Evolutionary conservation across 2,329 filamentous ascomycete species (phyloP), one percentile per base, ranked within the genome.

Genomic region (Aspergillus pseudotamarii): DNA sequence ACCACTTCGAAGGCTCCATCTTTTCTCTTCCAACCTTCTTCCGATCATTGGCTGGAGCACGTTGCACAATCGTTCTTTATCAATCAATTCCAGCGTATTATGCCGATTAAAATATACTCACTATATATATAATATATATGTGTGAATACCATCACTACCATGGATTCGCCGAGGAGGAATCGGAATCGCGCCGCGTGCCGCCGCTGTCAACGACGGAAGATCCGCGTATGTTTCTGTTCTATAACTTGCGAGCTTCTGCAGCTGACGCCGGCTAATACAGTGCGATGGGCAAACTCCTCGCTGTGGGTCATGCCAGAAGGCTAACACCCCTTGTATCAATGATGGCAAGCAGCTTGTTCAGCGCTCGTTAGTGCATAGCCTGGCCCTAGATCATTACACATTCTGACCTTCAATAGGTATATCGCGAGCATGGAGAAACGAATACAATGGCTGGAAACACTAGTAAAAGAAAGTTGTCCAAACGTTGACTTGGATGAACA

Each of bases 141-240:
- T 21, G 9, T 2, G 5, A 38, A n/a, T 51, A 46, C 3, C 5
- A 6, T 28, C 32, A 10, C n/a, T 38, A 28, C 23, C 16, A 75
- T 75, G 73, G 68, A 73, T 32, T 70, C 71, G 6, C 66, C 69
- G n/a, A 68, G 64, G 2, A 67, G 65, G 66, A 73, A 59, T 69
- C 76, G 67, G 69, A 77, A 71, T 64, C 75, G 65, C 59, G 76
- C 68, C 66, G 74, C 74, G 11, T 76, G 74, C 46, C 68, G 68
- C 30, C 72, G 74, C 12, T 85, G 83, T 60, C 83, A 85, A 63
- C 74, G 80, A 48, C 76, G 83, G 30, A 85, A 85, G 71, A 84
- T 85, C 68, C 78, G 78, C 53, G 81, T 82, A 73, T 28, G 76
- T 65, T 41, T 28, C 11, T 21, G 4, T n/a, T 14, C 28, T 48